Base-by-base conservation (phyloP, 1,284 basidiomycete genomes). In the Ceratobasidium theobromae region DNA sequence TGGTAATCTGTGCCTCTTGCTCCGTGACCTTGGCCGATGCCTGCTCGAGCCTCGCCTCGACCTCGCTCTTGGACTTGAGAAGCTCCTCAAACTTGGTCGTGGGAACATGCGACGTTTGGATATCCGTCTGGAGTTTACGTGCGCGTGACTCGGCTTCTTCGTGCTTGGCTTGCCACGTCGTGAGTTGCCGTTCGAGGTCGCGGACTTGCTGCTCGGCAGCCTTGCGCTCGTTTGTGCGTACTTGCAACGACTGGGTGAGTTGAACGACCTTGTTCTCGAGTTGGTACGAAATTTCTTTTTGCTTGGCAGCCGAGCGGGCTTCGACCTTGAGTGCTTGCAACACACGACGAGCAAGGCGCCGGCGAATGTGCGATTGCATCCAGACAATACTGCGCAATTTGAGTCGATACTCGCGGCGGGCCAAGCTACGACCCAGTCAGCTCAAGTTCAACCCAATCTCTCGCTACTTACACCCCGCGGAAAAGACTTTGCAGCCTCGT, bases 231-330 rank as follows among this genome's bases (percentile, higher is more conserved):
- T 86, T 85, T 8, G 89, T 95, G 43, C 96, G 87, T 74, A 85
- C 89, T 77, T 99, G 97, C 16, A 99, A 82, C n/a, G 81, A 87
- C 76, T 99, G 97, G 0, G 97, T 99, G 72, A 99, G 89, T 76
- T 99, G 96, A 68, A 99, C 93, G 53, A 99, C 97, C 80, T 99
- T 99, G 84, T 99, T 99, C 80, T 99, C 97, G 68, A 99, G 83
- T 72, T 87, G 88, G 76, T 98, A 99, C 0, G 97, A 98, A 71
- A 98, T 98, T 79, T 99, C 97, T 79, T 99, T 98, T 85, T 97
- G 97, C 76, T 97, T 98, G 71, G 91, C 91, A 32, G 96, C 96
- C 0, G 96, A 98, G 64, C 95, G 93, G 25, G 97, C 97, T 77
- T 99, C 97, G 27, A 88, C 84, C 73, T 86, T 89, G 69, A 98